A percentile compares a stretch with the other conserved stretches of the same genome.
Evolutionary conservation across 2,329 filamentous ascomycete genomes (phyloP).

Genomic region (Penicillium glabrum): DNA sequence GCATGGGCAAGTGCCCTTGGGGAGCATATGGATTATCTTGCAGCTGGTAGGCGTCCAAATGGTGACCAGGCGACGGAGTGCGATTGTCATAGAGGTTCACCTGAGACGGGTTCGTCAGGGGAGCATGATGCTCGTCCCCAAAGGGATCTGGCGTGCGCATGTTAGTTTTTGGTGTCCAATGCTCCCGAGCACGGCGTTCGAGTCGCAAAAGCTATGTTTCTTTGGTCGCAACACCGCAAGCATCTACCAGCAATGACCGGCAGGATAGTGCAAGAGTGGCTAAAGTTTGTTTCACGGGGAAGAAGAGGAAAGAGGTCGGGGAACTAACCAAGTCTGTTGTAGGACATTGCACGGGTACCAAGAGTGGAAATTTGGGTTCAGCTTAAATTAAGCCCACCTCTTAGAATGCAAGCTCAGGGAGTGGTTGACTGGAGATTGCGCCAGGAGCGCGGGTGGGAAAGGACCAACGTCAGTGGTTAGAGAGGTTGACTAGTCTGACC

Average conservation of each 20-base stretch:
- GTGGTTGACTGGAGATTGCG: slow-evolving; percentile 28
- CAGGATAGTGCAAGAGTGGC: slow-evolving; percentile 3
- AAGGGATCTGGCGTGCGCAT: slow-evolving; percentile 37
- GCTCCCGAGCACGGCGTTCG: not conserved
- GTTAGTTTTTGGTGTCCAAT: slow-evolving; percentile 18
- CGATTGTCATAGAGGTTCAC: slow-evolving; percentile 45
- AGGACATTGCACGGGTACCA: slow-evolving; percentile 51
- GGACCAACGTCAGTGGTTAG: slow-evolving; percentile 12
- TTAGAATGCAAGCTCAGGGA: slow-evolving; percentile 15
- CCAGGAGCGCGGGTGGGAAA: slow-evolving; percentile 24
- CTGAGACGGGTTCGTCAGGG: slow-evolving; percentile 56
- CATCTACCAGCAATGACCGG: slow-evolving; percentile 8
- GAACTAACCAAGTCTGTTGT: slow-evolving; percentile 70
- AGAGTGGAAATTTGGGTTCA: slow-evolving; percentile 21
- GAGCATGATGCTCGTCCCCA: slow-evolving; percentile 42
- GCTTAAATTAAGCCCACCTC: slow-evolving; percentile 23
- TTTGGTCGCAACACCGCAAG: slow-evolving; percentile 1
- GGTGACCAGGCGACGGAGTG: slow-evolving; percentile 75
- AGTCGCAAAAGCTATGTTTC: slow-evolving; percentile 1
- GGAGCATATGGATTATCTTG: slow-evolving; percentile 71
- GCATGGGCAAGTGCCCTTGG: slow-evolving; percentile 66
- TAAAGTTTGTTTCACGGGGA: not conserved
- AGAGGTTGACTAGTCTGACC: slow-evolving; percentile 6
- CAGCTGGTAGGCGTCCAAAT: slow-evolving; percentile 75
- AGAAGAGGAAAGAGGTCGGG: slow-evolving; percentile 11